Conservation (phyloP, 139 green algal species). For the Zygnema cylindricum region DNA sequence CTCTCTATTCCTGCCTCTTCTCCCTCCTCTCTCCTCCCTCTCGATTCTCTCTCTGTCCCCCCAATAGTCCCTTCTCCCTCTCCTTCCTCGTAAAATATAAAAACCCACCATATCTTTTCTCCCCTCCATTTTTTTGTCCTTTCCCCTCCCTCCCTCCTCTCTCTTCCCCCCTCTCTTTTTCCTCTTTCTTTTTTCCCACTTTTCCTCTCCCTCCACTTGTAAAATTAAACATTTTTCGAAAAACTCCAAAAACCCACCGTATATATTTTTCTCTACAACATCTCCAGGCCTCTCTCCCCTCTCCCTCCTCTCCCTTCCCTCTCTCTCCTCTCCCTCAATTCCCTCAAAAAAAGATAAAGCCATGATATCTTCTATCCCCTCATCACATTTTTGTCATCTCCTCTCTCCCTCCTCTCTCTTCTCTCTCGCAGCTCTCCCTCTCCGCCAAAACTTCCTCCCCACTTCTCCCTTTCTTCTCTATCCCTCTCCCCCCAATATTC, state of each 20-base stretch:
- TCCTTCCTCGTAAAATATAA: too few species aligned
- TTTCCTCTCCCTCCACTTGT: not conserved
- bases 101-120: too few species aligned
- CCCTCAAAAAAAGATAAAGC: too few species aligned
- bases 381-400: not conserved
- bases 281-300: not conserved
- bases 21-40: too few species aligned
- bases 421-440: not conserved
- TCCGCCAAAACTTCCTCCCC: not conserved
- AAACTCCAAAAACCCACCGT: too few species aligned
- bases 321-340: not conserved
- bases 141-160: not conserved
- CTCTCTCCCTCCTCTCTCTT: not conserved
- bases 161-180: not conserved
- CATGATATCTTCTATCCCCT: not conserved
- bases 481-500: too few species aligned
- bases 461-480: not conserved
- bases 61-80: too few species aligned
- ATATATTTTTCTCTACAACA: not conserved
- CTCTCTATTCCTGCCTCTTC: too few species aligned
- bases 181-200: not conserved
- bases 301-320: not conserved
- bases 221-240: too few species aligned
- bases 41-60: too few species aligned
- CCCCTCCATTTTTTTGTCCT: too few species aligned